phyloP scores from a whole-genome alignment of 2,329 filamentous ascomycete species.

The Akanthomyces uredinophilus region DNA sequence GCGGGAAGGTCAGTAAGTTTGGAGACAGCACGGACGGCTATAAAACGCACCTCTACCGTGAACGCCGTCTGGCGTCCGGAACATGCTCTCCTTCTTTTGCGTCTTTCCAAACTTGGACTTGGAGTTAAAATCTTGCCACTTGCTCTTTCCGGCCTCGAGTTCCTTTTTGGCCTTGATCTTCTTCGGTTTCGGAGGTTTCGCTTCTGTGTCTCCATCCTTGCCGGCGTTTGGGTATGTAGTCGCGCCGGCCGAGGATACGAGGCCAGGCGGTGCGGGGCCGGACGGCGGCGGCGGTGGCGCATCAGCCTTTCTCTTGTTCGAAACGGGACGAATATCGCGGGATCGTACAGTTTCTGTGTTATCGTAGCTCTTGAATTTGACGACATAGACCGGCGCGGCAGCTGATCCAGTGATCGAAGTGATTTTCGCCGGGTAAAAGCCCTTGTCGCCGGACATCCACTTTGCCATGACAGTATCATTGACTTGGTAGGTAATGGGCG shows the following conservation, averaged over 20 bases:
- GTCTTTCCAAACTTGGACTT: conserved; percentile 67
- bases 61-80: conserved; percentile 82
- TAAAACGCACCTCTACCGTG: conserved; percentile 69
- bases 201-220: conserved; percentile 55
- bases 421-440: conserved; percentile 88
- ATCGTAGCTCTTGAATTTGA: conserved; percentile 90
- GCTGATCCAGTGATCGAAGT: conserved; percentile 89
- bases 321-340: conserved; percentile 77
- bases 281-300: conserved; percentile 50
- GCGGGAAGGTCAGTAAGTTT: conserved; percentile 16
- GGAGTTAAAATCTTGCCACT: conserved; percentile 88
- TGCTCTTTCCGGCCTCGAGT: conserved; percentile 82
- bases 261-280: conserved; percentile 30
- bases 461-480: conserved; percentile 89
- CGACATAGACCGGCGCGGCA: conserved; percentile 86
- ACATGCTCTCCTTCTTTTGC: conserved; percentile 91
- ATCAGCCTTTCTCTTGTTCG: conserved; percentile 83
- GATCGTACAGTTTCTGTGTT: conserved; percentile 76
- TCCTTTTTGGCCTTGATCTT: conserved; percentile 89
- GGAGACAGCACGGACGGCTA: background rate
- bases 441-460: conserved; percentile 84
- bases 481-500: conserved; percentile 64
- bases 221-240: conserved; percentile 58
- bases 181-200: conserved; percentile 74
- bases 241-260: conserved; percentile 52